Evolutionary conservation across 2,329 filamentous ascomycete species (phyloP), one percentile per base, ranked within the genome.

Genomic region (Leptosphaerulina australis): DNA sequence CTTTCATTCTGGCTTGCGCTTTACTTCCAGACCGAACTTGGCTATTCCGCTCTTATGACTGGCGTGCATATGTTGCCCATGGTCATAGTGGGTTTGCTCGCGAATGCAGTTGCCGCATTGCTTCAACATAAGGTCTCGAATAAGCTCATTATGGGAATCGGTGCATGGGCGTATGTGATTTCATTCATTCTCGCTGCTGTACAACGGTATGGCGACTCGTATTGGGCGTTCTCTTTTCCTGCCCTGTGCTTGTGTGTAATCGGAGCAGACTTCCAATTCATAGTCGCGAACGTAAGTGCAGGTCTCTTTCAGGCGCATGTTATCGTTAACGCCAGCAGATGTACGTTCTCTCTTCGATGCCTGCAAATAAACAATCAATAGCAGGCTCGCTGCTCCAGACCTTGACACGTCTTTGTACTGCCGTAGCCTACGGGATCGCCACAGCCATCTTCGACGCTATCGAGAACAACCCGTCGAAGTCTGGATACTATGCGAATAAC

Each of bases 361-460:
- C 84, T 0, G 68, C 75, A 1, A 75, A 81, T n/a, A 82, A 87
- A 56, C 84, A 89, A 59, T 84, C 83, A 0, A 79, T 88, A 11
- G 85, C 85, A 0, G 85, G 86, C 5, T 85, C 84, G 1, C 83
- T 90, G 30, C 84, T 88, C 62, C 86, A 88, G 66, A 88, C 86
- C 2, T 77, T 86, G 17, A 82, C 83, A 31, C 80, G 84, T 47
- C 74, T 88, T 3, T 81, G 80, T 38, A 78, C 78, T 40, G 84
- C 84, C 0, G 72, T 86, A 1, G 82, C 83, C 3, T 78, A 87
- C 44, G 84, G 83, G 1, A 78, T 88, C 38, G 79, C 83, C 3
- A 87, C 85, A 0, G 84, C 84, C 0, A 76, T 86, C 6, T 86
- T 81, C 60, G 80, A 79, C 55, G 78, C 78, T 0, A 73, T 67